A percentile compares a stretch with the other conserved stretches of the same genome.
These are phyloP conservation scores for Chalciporus piperatoides DNA, from an alignment of 1,284 basidiomycete genomes.

Conservation along the genomic window DNA sequence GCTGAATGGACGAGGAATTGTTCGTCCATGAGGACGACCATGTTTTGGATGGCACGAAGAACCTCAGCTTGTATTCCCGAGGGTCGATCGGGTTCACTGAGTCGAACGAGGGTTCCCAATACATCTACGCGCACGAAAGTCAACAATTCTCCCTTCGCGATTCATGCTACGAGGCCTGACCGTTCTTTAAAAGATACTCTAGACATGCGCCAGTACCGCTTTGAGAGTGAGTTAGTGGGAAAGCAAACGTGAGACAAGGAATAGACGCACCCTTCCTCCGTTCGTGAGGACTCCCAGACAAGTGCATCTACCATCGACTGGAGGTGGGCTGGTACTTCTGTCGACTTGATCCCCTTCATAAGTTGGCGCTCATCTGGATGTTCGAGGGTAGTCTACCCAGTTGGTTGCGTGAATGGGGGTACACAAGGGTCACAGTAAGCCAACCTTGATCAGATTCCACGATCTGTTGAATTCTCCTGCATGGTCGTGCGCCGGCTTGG, in stretches of 20 bases:
- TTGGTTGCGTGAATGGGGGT: slow-evolving; percentile 3
- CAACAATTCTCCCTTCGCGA: not conserved
- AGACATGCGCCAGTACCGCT: slow-evolving; percentile 84
- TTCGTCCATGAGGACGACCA: slow-evolving; percentile 86
- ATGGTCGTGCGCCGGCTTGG: slow-evolving; percentile 58
- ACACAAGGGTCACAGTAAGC: slow-evolving; percentile 3
- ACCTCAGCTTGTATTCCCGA: slow-evolving; percentile 85
- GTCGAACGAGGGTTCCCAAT: slow-evolving; percentile 76
- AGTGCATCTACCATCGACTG: slow-evolving; percentile 85
- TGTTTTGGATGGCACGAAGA: slow-evolving; percentile 78
- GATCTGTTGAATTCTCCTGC: slow-evolving; percentile 69
- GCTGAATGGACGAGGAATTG: slow-evolving; percentile 88
- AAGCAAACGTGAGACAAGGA: slow-evolving; percentile 2
- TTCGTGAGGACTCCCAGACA: slow-evolving; percentile 79
- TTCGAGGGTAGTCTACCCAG: slow-evolving; percentile 63
- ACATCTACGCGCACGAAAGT: slow-evolving; percentile 52
- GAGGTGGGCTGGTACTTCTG: slow-evolving; percentile 75
- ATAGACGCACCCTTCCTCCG: slow-evolving; percentile 75
- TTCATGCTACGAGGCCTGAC: slow-evolving; percentile 37
- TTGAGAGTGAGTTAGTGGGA: slow-evolving; percentile 18
- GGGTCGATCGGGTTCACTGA: slow-evolving; percentile 81
- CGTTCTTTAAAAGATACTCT: slow-evolving; percentile 89
- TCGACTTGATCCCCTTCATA: slow-evolving; percentile 75
- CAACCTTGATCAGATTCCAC: slow-evolving; percentile 69
- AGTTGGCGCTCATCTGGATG: slow-evolving; percentile 82